Evolutionary conservation across 106 monocot genomes (phyloP), one percentile per base, ranked within the genome.

Genomic region (Cymbidium sinense): DNA sequence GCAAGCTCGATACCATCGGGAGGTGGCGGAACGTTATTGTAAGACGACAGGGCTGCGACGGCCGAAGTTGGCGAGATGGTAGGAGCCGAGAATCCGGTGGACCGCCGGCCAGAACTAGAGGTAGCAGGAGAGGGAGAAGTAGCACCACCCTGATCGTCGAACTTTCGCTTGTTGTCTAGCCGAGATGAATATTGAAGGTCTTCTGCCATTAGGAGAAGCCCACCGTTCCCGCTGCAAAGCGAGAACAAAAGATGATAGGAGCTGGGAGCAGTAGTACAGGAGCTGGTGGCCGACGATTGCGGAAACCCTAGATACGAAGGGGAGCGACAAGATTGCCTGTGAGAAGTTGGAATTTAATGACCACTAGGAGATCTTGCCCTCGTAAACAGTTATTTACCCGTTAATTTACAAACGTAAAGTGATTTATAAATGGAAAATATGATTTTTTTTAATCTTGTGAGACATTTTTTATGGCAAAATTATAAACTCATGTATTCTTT

Each of bases 81-180:
- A 4, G 82, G 51, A 3, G 83, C 50, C 35, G 84, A 84, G 25
- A 65, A 75, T 23, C 79, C 51, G n/a, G 84, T 76, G 21, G 78
- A 39, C 41, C 82, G 75, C 65, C 83, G 81, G 0, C 72, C 62
- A 1, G 79, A 27, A 18, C 47, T 18, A 15, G 85, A 27, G 7
- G 77, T 79, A 2, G 77, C 72, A 2, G 71, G 33, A 10, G 69
- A 50, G 5, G 83, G 52, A 20, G 79, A 37, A 0, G 75, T 29
- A 1, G 83, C 31, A 9, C 64, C 67, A 3, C 34, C 33, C 12
- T 30, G 79, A 36, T 90, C 85, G 11, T 91, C 90, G 83, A 80
- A 87, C 85, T 86, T 91, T 9, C 90, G 83, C 77, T 91, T 91
- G 85, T 83, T 67, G n/a, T 91, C 93, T 7, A 79, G 8, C 10